phyloP scores from a whole-genome alignment of 352 stramenopile genomes.

The Globisporangium middletonii region DNA sequence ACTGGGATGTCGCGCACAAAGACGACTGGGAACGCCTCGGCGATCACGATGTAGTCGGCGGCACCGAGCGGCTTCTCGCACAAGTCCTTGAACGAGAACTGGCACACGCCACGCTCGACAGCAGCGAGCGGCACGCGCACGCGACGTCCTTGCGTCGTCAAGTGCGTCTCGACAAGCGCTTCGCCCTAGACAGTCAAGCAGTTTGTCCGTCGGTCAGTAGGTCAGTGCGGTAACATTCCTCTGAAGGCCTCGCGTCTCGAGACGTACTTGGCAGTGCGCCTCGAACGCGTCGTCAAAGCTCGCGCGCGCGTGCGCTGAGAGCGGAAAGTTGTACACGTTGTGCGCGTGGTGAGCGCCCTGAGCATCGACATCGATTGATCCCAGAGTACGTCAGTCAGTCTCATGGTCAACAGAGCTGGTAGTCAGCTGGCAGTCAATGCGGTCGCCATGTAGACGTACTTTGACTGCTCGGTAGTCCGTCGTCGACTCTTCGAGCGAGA shows the following conservation, averaged over 20 bases:
- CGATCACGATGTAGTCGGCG: slow-evolving; percentile 94
- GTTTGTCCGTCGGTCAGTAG: too few relatives aligned
- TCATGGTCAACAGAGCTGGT: too few relatives aligned
- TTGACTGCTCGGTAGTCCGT: slow-evolving; percentile 84
- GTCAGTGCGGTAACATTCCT: too few relatives aligned
- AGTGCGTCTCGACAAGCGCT: slow-evolving; percentile 31
- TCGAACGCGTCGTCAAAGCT: slow-evolving; percentile 71
- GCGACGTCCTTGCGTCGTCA: slow-evolving; percentile 65
- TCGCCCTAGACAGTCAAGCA: slow-evolving; percentile 21
- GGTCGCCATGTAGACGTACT: slow-evolving; percentile 4
- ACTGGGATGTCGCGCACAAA: slow-evolving; percentile 91
- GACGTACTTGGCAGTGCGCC: slow-evolving; percentile 36
- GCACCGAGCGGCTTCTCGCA: slow-evolving; percentile 91
- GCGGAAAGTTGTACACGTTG: slow-evolving; percentile 67
- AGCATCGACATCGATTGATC: background rate
- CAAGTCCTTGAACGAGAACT: slow-evolving; percentile 95
- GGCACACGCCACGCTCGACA: slow-evolving; percentile 42
- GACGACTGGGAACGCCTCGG: slow-evolving; percentile 77
- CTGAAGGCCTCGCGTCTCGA: too few relatives aligned
- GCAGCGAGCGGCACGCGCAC: slow-evolving; percentile 61
- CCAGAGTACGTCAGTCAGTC: background rate
- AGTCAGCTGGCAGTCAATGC: background rate
- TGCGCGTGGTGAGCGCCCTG: slow-evolving; percentile 40
- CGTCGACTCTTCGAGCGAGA: slow-evolving; percentile 65
- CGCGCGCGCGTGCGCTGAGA: slow-evolving; percentile 37